Evolutionary conservation across 177 flowering plant genomes (phyloP).

Genomic region (Telopea speciosissima): DNA sequence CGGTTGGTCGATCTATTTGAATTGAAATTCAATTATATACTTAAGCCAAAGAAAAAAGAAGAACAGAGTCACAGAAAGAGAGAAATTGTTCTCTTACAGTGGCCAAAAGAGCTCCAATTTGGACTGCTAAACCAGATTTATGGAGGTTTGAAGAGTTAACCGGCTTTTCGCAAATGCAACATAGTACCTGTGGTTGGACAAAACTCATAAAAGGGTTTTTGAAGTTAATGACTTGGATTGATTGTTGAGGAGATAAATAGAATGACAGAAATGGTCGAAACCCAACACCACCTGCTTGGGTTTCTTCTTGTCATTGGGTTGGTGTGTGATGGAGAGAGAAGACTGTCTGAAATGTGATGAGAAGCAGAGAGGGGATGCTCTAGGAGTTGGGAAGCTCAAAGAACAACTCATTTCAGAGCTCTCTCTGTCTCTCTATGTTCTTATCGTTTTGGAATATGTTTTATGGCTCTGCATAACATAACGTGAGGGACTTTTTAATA

Average conservation of each 20-base stretch:
- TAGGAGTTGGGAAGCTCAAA: conserved; percentile 32
- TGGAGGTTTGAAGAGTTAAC: conserved; percentile 12
- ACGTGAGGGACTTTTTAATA: no score
- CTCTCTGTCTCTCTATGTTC: conserved; percentile 9
- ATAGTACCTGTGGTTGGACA: conserved; percentile 21
- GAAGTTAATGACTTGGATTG: background rate
- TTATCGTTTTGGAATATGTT: conserved; percentile 14
- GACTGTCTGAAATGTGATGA: conserved; percentile 10
- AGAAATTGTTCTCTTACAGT: conserved; percentile 30
- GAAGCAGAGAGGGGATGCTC: conserved; percentile 32
- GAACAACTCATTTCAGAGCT: conserved; percentile 39
- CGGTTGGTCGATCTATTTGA: conserved; percentile 56
- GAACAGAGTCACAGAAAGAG: no score
- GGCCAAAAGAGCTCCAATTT: conserved; percentile 48
- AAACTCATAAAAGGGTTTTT: background rate
- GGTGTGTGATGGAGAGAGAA: conserved; percentile 14
- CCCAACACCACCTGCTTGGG: conserved; percentile 10
- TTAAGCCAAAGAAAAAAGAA: background rate
- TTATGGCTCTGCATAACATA: background rate
- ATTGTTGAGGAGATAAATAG: background rate
- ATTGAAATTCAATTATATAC: background rate
- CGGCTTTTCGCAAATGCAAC: conserved; percentile 8
- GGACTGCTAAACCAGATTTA: conserved; percentile 35
- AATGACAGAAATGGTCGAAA: background rate
- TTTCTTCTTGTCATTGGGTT: conserved; percentile 1